phyloP scores from a whole-genome alignment of 352 stramenopile species.

The Globisporangium cylindrosporum region DNA sequence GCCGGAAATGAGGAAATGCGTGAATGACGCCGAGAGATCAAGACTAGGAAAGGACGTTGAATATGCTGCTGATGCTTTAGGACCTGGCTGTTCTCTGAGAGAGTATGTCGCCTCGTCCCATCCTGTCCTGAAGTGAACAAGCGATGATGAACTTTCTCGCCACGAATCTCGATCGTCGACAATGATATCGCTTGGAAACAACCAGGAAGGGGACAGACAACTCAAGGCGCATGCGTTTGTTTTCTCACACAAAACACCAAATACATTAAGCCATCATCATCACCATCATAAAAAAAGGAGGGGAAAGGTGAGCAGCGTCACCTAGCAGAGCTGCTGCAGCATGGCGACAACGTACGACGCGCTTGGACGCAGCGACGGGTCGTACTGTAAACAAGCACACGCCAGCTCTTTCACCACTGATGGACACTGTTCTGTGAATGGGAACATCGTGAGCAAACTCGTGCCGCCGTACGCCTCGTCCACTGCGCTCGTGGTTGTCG shows the following conservation, averaged over 20 bases:
- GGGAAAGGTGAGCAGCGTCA: background rate
- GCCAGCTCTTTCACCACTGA: constrained; percentile 54
- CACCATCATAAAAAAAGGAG: constrained; percentile 4
- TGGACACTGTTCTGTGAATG: constrained; percentile 68
- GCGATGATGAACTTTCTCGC: constrained; percentile 5
- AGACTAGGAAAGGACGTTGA: constrained; percentile 6
- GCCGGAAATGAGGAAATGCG: background rate
- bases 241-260: constrained; percentile 6
- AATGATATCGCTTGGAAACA: background rate
- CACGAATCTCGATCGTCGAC: background rate
- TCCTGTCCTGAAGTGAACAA: background rate
- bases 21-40: background rate
- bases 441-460: constrained; percentile 38
- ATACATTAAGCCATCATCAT: background rate
- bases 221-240: background rate
- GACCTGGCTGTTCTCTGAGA: background rate
- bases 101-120: background rate
- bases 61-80: background rate
- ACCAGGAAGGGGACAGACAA: background rate
- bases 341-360: constrained; percentile 75
- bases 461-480: constrained; percentile 35
- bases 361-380: constrained; percentile 66
- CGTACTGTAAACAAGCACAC: constrained; percentile 60
- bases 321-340: constrained; percentile 36
- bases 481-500: constrained; percentile 26